Base-by-base conservation (phyloP, 257 asterid genomes). In the Jasminum sambac region DNA sequence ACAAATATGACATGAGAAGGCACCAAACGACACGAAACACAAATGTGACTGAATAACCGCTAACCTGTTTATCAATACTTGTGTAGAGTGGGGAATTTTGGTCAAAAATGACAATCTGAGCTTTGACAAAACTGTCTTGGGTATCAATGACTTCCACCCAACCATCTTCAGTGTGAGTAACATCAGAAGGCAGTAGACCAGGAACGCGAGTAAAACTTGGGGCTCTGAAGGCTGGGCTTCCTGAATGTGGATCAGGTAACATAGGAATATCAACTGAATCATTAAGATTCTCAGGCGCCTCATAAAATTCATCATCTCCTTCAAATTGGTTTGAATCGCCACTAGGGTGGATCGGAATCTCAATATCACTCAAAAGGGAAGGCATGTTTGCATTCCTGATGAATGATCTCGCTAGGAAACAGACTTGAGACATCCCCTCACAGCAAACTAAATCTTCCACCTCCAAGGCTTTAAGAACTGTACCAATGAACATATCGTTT, bases 221-320 rank as follows among this genome's bases (percentile, higher is more conserved):
- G 61, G 97, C 88, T 66, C 76, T 80, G 75, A 80, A 61, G 77
- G 63, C 78, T 50, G 78, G 68, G 72, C 72, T 73, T 50, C 73
- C 89, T 63, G 80, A 73, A 23, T 70, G 44, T 13, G 70, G 34
- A 75, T 71, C 79, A 37, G 81, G 63, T 67, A 84, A 75, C 37
- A 67, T 73, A 48, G 96, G 85, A 79, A 91, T 89, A 68, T 86
- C 91, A 69, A 77, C 74, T 59, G 83, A 77, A 77, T 91, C 96
- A 78, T 80, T 86, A 64, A 94, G 90, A 69, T 79, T 75, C 82
- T 94, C 99, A 23, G 95, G 76, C 39, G 91, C 97, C 87, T 94
- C 99, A 63, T 86, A 94, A 74, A 94, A 94, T 75, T 86, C 84
- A 76, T 94, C 99, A 76, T 94, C 98, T 48, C 87, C 97, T 71